Conservation (phyloP, 495 filamentous ascomycete genomes). For the Penicillium robsamsonii region DNA sequence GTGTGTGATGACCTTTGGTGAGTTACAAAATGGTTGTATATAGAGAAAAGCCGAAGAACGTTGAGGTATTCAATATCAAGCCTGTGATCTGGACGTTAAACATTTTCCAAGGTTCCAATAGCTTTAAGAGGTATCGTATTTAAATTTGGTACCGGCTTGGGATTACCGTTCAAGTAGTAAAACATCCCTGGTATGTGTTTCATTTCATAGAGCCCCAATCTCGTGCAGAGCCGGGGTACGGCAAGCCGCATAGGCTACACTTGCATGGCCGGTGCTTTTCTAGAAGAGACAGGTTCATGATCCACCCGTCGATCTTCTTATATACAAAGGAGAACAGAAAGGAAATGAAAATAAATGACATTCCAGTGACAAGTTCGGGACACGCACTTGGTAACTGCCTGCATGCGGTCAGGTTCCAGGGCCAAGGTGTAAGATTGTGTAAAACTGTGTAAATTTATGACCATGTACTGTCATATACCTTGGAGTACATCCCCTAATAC, state of each 20-base stretch:
- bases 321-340: neutral
- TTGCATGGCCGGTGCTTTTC: constrained; percentile 19
- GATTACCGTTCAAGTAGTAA: neutral
- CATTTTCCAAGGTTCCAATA: neutral
- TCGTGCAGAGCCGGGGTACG: constrained; percentile 11
- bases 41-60: too few relatives aligned
- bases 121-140: neutral
- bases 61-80: neutral
- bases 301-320: constrained; percentile 11
- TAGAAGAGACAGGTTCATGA: constrained; percentile 13
- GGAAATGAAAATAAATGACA: constrained; percentile 16
- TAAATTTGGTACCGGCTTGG: neutral
- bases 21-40: neutral
- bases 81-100: neutral
- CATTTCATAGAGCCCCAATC: constrained; percentile 2
- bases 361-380: constrained; percentile 16
- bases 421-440: constrained; percentile 15
- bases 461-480: constrained; percentile 17
- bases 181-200: constrained; percentile 1
- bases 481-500: constrained; percentile 12
- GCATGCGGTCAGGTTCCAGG: constrained; percentile 28
- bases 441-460: constrained; percentile 14
- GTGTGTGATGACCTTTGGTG: neutral
- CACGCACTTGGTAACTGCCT: constrained; percentile 32
- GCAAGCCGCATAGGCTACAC: constrained; percentile 16